Evolutionary conservation across 2,329 filamentous ascomycete genomes (phyloP).

Genomic region (Cladosporium sp.): DNA sequence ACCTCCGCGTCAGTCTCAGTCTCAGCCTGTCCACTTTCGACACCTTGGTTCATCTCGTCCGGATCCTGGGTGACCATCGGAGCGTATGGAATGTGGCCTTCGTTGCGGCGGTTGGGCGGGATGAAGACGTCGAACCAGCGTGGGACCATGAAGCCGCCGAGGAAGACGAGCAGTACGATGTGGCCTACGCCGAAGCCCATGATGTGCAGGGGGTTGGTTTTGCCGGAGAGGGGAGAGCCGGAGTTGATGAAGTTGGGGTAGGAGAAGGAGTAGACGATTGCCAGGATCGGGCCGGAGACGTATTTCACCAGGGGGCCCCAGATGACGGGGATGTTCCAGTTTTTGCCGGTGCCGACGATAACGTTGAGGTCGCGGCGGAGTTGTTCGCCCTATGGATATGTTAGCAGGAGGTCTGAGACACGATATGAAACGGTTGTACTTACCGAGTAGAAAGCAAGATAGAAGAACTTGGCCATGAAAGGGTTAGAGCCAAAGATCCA

Average conservation of each 20-base stretch:
- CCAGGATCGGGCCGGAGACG: slow-evolving; percentile 52
- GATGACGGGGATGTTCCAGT: slow-evolving; percentile 59
- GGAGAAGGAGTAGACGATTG: slow-evolving; percentile 56
- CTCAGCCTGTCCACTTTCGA: slow-evolving; percentile 9
- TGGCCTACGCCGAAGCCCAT: slow-evolving; percentile 49
- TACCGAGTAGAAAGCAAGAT: slow-evolving; percentile 59
- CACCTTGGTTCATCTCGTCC: slow-evolving; percentile 3
- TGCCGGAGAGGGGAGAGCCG: slow-evolving; percentile 39
- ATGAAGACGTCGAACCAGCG: slow-evolving; percentile 58
- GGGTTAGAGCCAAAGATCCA: slow-evolving; percentile 46
- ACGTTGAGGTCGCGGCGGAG: slow-evolving; percentile 53
- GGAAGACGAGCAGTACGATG: slow-evolving; percentile 39
- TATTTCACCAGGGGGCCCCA: slow-evolving; percentile 55
- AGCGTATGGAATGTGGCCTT: slow-evolving; percentile 41
- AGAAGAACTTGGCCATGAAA: slow-evolving; percentile 51
- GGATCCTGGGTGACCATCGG: slow-evolving; percentile 20
- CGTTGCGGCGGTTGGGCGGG: slow-evolving; percentile 48
- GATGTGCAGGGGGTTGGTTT: slow-evolving; percentile 41
- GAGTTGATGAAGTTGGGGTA: slow-evolving; percentile 47
- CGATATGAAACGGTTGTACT: slow-evolving; percentile 29
- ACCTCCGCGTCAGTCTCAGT: background rate
- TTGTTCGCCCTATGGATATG: slow-evolving; percentile 46
- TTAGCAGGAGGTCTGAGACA: background rate
- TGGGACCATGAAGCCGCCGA: slow-evolving; percentile 52
- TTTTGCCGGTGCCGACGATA: slow-evolving; percentile 56